Evolutionary conservation across 78 protist species (phyloP), one percentile per base, ranked within the genome.

Genomic region (Planoprotostelium fungivorum): DNA sequence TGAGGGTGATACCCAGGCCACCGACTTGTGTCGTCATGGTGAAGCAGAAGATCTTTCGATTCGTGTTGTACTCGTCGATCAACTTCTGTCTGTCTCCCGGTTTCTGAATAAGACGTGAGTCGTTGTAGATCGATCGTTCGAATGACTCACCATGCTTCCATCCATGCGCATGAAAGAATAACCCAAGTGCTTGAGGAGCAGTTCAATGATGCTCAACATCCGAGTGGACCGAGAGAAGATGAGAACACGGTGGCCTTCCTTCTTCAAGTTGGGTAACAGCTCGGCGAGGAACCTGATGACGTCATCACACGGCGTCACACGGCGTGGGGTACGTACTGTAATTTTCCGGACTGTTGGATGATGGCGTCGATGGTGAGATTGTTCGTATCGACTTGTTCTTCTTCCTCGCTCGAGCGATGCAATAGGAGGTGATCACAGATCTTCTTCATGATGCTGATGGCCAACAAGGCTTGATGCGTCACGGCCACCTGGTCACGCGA

Each of bases 1-100:
- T 96, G 83, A 96, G 90, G 88, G 88, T 96, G 86, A 96, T n/a
- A 36, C 97, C 97, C 1, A 96, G 88, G 1, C 96, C 96, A 38
- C 96, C 97, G 36, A 94, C 96, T 84, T 89, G 95, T 34, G 94
- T 93, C 28, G 96, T 92, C 37, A 94, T 73, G 73, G 94, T 39
- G 89, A 96, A 87, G 31, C 91, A 84, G 36, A 63, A 38, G 23
- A 86, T 51, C 29, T n/a, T 16, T 36, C 0, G 28, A 86, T 88
- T 51, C 28, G 25, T 36, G 89, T 93, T 93, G 88, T 63, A 95
- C n/a, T 36, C 63, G 37, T 91, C 91, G 5, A 95, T 90, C 28
- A 38, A 63, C 23, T 25, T 34, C 86, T 93, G 95, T 35, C 97
- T 90, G 85, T 96, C 94, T 34, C 73, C 88, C 28, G 89, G 38